Percentiles rank a stretch among this genome's conserved stretches.
phyloP scores from a whole-genome alignment of 768 basidiomycete genomes.

The Cubamyces lactineus region DNA sequence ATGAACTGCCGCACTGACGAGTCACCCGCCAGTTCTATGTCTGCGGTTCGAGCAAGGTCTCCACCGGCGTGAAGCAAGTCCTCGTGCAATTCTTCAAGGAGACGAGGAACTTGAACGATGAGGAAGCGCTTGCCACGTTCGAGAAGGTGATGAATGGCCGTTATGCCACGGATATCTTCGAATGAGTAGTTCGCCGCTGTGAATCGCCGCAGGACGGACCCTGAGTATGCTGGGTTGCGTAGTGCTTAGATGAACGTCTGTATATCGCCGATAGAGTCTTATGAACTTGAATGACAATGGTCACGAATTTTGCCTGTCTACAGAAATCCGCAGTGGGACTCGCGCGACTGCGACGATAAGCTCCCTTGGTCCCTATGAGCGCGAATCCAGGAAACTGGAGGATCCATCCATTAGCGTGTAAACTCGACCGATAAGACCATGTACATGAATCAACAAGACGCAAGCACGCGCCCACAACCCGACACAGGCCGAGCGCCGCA shows the following conservation, averaged over 20 bases:
- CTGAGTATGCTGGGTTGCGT: too few species aligned
- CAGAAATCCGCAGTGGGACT: too few species aligned
- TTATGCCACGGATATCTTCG: constrained; percentile 50
- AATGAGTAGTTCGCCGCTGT: constrained; percentile 27
- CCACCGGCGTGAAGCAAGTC: constrained; percentile 41
- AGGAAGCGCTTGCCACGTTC: constrained; percentile 31
- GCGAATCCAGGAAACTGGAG: not conserved
- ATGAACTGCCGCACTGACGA: not conserved
- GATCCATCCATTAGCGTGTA: not conserved
- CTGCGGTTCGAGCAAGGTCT: constrained; percentile 42
- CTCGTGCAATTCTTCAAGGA: constrained; percentile 40
- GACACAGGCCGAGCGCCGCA: not conserved
- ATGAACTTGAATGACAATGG: too few species aligned
- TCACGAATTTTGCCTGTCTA: too few species aligned
- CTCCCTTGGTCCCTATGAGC: not conserved
- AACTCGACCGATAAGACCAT: not conserved
- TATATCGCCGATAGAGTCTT: too few species aligned
- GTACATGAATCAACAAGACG: constrained; percentile 9
- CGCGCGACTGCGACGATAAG: too few species aligned
- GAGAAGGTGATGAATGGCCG: constrained; percentile 38
- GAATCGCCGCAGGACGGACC: too few species aligned
- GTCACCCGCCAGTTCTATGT: constrained; percentile 38
- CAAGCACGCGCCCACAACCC: not conserved
- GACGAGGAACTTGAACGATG: constrained; percentile 17
- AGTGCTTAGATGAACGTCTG: too few species aligned